Base-by-base conservation (phyloP, 139 green algal genomes). In the Picochlorum sp. region DNA sequence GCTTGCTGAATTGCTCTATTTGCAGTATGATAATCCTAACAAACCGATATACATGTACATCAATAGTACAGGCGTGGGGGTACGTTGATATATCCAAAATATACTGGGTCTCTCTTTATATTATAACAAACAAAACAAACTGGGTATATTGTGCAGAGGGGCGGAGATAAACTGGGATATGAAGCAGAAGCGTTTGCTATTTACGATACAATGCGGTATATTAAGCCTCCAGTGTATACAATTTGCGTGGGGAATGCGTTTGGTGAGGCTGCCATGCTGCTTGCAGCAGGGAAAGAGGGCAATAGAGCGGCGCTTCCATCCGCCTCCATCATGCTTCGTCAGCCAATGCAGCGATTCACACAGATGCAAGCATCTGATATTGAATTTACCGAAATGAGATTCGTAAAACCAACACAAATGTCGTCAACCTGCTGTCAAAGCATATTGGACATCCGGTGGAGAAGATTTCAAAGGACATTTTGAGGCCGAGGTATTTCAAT, bases 31-130 rank as follows among this genome's bases (percentile, higher is more conserved):
- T 47, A 72, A 71, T 44, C 61, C 67, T 21, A 72, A 38, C 62
- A 45, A 54, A 5, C 93, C 93, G 15, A 92, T 99, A 51, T 95
- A 90, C 75, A 89, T 99, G 78, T 99, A 99, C 82, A 98, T 99
- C 82, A 99, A 99, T 83, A 97, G 87, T 30, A 96, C 92, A 3
- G 94, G 94, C 47, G 90, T 95, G 58, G 83, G 79, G 72, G 47
- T 54, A 92, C 69, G 57, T 85, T 30, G 28, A 30, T 30, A 30
- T 30, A 30, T 28, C 2, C 24, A 28, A 2, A 28, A 28, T 28
- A 28, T 28, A 4, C 24, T 28, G 24, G 24, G 24, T 28, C 24
- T 28, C 3, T 28, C 24, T 4, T 28, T 4, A 28, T 28, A 23
- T 23, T 23, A 23, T 23, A 23, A 23, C 21, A 23, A 4, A 28